These are phyloP conservation scores for Tricholoma matsutake DNA, from an alignment of 768 basidiomycete species.

Conservation along the genomic window DNA sequence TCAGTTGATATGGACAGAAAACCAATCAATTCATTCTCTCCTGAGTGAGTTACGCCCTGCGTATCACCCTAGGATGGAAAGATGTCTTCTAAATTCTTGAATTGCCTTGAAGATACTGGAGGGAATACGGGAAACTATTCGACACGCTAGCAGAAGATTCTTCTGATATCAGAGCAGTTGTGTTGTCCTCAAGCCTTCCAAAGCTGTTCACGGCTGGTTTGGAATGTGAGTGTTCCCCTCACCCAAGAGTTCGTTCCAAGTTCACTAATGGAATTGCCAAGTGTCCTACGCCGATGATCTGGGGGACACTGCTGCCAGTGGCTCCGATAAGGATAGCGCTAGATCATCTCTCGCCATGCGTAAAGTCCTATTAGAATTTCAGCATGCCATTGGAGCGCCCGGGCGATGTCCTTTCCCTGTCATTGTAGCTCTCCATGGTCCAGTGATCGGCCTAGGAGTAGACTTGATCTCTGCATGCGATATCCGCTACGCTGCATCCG, in stretches of 20 bases:
- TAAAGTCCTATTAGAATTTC: constrained; percentile 54
- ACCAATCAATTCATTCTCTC: constrained; percentile 67
- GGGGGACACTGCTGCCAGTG: constrained; percentile 18
- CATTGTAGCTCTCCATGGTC: constrained; percentile 77
- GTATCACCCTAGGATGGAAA: no score
- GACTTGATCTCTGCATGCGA: constrained; percentile 78
- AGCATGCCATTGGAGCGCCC: constrained; percentile 65
- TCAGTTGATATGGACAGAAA: constrained; percentile 29
- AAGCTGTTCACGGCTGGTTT: constrained; percentile 84
- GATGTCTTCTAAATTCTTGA: neutral
- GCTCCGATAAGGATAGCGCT: constrained; percentile 41
- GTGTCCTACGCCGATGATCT: constrained; percentile 30
- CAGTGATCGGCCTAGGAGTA: constrained; percentile 71
- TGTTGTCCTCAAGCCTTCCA: constrained; percentile 66
- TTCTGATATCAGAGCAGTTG: constrained; percentile 62
- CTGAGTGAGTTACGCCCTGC: constrained; percentile 32
- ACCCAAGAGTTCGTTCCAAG: neutral
- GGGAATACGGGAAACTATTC: constrained; percentile 61
- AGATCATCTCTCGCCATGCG: constrained; percentile 49
- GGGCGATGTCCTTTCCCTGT: constrained; percentile 75
- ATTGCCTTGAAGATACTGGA: constrained; percentile 60
- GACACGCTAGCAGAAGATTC: constrained; percentile 45
- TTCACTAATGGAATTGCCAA: constrained; percentile 11
- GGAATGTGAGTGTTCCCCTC: constrained; percentile 51
- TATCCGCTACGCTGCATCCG: constrained; percentile 67